Conservation (phyloP, 768 basidiomycete genomes). For the Tulasnella sp. region DNA sequence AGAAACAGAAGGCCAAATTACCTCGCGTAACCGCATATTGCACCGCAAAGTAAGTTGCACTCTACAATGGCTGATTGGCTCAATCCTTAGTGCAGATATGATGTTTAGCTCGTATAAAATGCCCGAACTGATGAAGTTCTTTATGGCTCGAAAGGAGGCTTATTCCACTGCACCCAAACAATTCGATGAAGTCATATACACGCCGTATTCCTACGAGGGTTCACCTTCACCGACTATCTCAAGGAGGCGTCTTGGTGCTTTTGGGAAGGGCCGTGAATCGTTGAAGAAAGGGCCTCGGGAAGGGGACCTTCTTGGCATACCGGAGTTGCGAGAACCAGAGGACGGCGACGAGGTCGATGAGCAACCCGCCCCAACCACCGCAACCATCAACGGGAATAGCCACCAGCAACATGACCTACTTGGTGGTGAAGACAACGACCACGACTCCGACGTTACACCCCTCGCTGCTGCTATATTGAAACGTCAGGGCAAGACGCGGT, state of each 20-base stretch:
- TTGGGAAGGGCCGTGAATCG: constrained; percentile 5
- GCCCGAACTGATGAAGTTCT: constrained; percentile 76
- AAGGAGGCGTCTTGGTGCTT: constrained; percentile 23
- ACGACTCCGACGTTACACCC: constrained; percentile 8
- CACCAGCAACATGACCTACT: constrained; percentile 19
- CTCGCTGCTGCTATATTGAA: constrained; percentile 23
- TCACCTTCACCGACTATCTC: constrained; percentile 30
- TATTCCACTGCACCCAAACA: constrained; percentile 78
- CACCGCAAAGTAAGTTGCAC: constrained; percentile 59
- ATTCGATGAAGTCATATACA: constrained; percentile 90
- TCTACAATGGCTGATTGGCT: background rate
- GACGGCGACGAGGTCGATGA: constrained; percentile 25
- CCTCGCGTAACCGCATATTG: constrained; percentile 95
- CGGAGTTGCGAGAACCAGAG: constrained; percentile 39
- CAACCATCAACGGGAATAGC: constrained; percentile 15
- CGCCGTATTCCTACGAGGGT: constrained; percentile 68
- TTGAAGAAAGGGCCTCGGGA: constrained; percentile 26
- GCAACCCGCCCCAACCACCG: constrained; percentile 19
- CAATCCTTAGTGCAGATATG: background rate
- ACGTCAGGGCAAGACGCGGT: constrained; percentile 27
- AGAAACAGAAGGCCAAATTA: constrained; percentile 80
- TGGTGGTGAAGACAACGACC: background rate
- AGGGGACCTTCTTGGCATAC: constrained; percentile 67
- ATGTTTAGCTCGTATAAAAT: constrained; percentile 70
- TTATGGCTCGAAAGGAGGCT: constrained; percentile 65